These are phyloP conservation scores for Quercus aquifolioides DNA, from an alignment of 306 rosid species.

Conservation along the genomic window DNA sequence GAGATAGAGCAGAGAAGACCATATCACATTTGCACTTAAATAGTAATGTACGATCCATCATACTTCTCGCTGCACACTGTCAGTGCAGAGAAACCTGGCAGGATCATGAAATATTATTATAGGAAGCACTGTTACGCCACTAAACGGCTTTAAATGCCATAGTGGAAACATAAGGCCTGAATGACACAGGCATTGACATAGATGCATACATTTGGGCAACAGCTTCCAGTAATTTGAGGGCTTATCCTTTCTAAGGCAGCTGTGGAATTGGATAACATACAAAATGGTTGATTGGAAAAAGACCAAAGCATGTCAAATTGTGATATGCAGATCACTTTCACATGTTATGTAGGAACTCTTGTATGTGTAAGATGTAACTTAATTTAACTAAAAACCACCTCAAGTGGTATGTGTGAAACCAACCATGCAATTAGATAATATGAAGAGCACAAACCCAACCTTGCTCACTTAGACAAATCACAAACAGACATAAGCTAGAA, in stretches of 20 bases:
- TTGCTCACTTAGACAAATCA: neutral
- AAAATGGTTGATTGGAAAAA: neutral
- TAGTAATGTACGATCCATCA: constrained; percentile 75
- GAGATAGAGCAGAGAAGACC: neutral
- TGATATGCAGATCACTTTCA: neutral
- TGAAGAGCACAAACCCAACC: neutral
- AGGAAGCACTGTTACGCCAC: constrained; percentile 72
- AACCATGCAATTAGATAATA: neutral
- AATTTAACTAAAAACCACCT: neutral
- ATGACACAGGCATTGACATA: constrained; percentile 17
- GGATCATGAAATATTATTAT: constrained; percentile 57
- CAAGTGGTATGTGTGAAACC: neutral
- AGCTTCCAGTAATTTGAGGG: constrained; percentile 47
- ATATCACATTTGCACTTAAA: constrained; percentile 6
- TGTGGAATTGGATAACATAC: neutral
- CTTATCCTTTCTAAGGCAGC: neutral
- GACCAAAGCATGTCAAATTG: neutral
- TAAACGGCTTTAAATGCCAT: constrained; percentile 69
- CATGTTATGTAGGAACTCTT: neutral
- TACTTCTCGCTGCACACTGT: constrained; percentile 99
- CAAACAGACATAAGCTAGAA: neutral
- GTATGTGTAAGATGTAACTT: neutral
- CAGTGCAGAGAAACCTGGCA: constrained; percentile 99
- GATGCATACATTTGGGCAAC: constrained; percentile 17
- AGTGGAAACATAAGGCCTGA: constrained; percentile 43